A percentile compares a stretch with the other conserved stretches of the same genome.
Evolutionary conservation across 768 basidiomycete species (phyloP).

Genomic region (Dacryopinax primogenitus): DNA sequence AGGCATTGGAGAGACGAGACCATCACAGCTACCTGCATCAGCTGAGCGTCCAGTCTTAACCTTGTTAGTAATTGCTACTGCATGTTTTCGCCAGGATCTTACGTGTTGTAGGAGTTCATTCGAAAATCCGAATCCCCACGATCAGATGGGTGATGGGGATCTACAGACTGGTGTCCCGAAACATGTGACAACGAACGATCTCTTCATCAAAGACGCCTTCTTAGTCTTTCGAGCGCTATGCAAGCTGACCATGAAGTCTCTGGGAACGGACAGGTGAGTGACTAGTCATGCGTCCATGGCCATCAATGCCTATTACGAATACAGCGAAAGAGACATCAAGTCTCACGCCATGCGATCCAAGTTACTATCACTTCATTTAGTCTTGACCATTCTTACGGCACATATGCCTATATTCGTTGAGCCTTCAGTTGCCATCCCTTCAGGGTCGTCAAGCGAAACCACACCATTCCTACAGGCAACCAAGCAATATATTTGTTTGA

Average conservation of each 20-base stretch:
- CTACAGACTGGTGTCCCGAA: conserved; percentile 23
- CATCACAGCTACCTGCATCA: background rate
- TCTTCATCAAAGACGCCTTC: conserved; percentile 96
- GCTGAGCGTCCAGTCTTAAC: background rate
- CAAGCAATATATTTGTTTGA: conserved; percentile 90
- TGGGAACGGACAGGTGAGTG: conserved; percentile 75
- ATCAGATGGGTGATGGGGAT: conserved; percentile 22
- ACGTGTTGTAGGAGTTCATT: conserved; percentile 24
- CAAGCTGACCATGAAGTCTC: conserved; percentile 94
- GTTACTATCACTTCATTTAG: conserved; percentile 82
- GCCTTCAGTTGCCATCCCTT: conserved; percentile 79
- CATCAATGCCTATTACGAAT: conserved; percentile 15
- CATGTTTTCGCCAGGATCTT: background rate
- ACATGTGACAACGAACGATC: conserved; percentile 63
- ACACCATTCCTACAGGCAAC: conserved; percentile 85
- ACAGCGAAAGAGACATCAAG: conserved; percentile 84
- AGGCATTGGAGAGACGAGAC: background rate
- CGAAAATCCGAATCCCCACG: conserved; percentile 28
- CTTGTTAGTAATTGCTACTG: background rate
- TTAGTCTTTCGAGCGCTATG: conserved; percentile 93
- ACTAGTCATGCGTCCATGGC: conserved; percentile 7
- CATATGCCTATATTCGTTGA: conserved; percentile 86
- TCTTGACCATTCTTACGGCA: conserved; percentile 80
- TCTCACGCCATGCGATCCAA: conserved; percentile 98
- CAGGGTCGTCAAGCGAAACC: conserved; percentile 73